These are phyloP conservation scores for Parachlorella kessleri DNA, from an alignment of 139 green algal species.

Conservation along the genomic window DNA sequence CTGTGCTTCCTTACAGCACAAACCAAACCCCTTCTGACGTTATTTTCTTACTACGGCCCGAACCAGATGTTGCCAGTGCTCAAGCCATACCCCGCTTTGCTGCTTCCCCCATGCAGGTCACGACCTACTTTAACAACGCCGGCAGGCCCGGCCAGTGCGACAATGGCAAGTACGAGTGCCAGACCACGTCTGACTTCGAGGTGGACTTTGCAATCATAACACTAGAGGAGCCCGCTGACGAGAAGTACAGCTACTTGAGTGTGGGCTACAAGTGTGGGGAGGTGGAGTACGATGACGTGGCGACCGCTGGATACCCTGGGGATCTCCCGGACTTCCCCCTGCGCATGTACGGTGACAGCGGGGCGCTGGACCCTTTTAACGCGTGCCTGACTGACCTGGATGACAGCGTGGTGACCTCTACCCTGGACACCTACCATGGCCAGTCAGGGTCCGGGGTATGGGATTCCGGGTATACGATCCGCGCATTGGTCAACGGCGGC, in stretches of 20 bases:
- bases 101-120: too few species aligned
- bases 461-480: too few species aligned
- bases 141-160: neutral
- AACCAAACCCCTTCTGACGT: too few species aligned
- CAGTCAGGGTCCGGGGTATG: neutral
- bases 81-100: too few species aligned
- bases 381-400: neutral
- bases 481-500: too few species aligned
- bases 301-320: neutral
- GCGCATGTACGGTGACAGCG: neutral
- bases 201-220: neutral
- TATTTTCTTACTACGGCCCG: too few species aligned
- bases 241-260: neutral
- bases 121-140: neutral
- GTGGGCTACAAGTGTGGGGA: neutral
- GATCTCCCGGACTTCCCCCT: neutral
- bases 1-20: too few species aligned
- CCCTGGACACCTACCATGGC: neutral
- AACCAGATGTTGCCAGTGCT: too few species aligned
- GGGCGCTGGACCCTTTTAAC: neutral
- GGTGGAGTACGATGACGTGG: neutral
- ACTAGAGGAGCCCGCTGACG: neutral
- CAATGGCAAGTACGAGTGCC: neutral
- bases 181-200: neutral
- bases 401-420: neutral